Conservation (phyloP, 208 protist genomes). For the Phytomonas sp. region DNA sequence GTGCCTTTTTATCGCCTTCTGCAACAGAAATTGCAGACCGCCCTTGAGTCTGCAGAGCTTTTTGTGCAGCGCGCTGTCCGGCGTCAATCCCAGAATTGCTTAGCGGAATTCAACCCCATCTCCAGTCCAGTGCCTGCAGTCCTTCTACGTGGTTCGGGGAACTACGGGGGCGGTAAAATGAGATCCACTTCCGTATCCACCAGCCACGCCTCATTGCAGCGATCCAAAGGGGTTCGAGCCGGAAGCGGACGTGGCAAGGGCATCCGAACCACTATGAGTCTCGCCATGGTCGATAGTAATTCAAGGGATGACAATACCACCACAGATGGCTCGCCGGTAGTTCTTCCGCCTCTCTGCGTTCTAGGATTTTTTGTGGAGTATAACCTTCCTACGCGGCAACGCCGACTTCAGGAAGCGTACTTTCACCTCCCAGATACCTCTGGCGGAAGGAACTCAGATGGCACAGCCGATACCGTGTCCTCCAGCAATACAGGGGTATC, state of each 20-base stretch:
- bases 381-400: constrained; percentile 48
- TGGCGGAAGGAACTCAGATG: neutral
- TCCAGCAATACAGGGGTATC: neutral
- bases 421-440: constrained; percentile 2
- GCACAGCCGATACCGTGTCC: neutral
- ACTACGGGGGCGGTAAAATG: neutral
- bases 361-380: constrained; percentile 59
- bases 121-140: neutral
- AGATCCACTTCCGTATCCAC: neutral
- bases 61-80: neutral
- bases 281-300: neutral
- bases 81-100: neutral
- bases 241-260: neutral
- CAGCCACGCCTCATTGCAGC: neutral
- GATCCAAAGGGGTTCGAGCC: neutral
- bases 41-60: constrained; percentile 1
- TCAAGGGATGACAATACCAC: neutral
- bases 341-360: constrained; percentile 58
- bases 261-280: neutral
- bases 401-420: constrained; percentile 30
- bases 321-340: neutral
- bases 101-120: neutral
- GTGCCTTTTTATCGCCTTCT: constrained; percentile 22
- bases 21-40: constrained; percentile 2
- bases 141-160: neutral